phyloP scores from a whole-genome alignment of 108 stramenopile species.

The Fragilaria radians region DNA sequence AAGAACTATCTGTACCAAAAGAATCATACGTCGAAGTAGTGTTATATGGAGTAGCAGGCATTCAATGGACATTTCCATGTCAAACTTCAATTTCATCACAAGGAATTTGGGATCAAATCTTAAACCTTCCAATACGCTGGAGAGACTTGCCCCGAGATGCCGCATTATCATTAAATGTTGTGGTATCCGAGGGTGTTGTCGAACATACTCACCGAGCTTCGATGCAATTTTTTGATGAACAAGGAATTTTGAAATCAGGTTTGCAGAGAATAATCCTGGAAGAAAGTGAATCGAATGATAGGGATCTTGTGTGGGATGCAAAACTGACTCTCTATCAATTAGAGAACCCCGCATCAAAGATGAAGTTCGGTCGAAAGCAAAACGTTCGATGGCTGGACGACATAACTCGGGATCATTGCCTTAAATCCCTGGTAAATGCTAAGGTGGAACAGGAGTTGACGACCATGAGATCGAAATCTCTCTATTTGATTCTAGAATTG shows the following conservation, averaged over 20 bases:
- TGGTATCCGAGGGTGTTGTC: constrained; percentile 15
- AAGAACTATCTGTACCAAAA: background rate
- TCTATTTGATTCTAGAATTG: constrained; percentile 63
- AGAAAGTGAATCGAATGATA: background rate
- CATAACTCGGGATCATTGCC: constrained; percentile 48
- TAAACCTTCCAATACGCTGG: constrained; percentile 69
- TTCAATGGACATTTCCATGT: background rate
- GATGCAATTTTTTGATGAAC: constrained; percentile 29
- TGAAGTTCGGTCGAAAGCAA: constrained; percentile 28
- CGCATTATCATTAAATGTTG: constrained; percentile 45
- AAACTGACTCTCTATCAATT: constrained; percentile 32
- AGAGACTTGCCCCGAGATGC: constrained; percentile 78
- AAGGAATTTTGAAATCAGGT: constrained; percentile 36
- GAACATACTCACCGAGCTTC: constrained; percentile 22
- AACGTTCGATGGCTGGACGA: constrained; percentile 72
- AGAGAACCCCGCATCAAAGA: constrained; percentile 18
- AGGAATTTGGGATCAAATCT: constrained; percentile 23
- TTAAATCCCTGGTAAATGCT: constrained; percentile 35
- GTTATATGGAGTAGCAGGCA: constrained; percentile 1
- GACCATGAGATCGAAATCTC: background rate
- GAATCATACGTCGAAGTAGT: background rate
- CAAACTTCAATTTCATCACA: constrained; percentile 13
- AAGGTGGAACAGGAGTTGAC: constrained; percentile 23
- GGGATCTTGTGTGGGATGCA: constrained; percentile 45
- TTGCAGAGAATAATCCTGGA: constrained; percentile 16